Evolutionary conservation across 225 moss, liverwort and hornwort species (phyloP), one percentile per base, ranked within the genome.

Genomic region (Antitrichia curtipendula): DNA sequence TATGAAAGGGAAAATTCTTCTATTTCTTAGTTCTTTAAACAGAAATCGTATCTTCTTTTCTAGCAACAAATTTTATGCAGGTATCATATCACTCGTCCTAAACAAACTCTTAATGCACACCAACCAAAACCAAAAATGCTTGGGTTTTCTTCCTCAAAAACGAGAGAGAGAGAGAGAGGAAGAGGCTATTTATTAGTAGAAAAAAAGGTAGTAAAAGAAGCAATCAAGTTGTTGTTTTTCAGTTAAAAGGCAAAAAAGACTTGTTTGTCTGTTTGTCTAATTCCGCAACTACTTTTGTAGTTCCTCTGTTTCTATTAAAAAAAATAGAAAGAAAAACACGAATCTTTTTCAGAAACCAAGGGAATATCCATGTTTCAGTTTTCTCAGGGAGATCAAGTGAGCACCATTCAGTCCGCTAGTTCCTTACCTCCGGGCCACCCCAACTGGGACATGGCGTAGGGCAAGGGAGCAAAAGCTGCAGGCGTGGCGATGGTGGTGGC

Each of bases 401-500:
- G 9, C 75, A 10, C 13, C 50, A 50, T 50, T 49, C 10, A 49
- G 8, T 49, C 7, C 7, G 45, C 36, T 36, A 47, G 18, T 47
- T 76, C 15, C 3, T 53, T 76, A 93, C 94, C 94, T 88, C 92
- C 95, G 58, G 91, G 89, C 96, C 96, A 96, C 34, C 96, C 91
- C 68, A 96, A 80, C 50, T 95, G 91, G 9, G 94, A 94, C 76
- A 96, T 90, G 84, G 96, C 95, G 80, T 78, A 95, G 20, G 96
- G 95, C 84, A 96, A 84, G 4, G 96, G 94, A 75, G 96, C 96
- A 31, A 96, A 95, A 2, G 96, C 96, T 8, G 96, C 95, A 29
- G 96, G 96, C 11, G 96, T 96, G 87, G 96, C 96, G 78, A 96
- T 96, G 88, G 96, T 96, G 86, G 96, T 96, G 80, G 96, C 95